phyloP scores from a whole-genome alignment of 192 early-diverging fungal genomes.

The Allomyces macrogynus region DNA sequence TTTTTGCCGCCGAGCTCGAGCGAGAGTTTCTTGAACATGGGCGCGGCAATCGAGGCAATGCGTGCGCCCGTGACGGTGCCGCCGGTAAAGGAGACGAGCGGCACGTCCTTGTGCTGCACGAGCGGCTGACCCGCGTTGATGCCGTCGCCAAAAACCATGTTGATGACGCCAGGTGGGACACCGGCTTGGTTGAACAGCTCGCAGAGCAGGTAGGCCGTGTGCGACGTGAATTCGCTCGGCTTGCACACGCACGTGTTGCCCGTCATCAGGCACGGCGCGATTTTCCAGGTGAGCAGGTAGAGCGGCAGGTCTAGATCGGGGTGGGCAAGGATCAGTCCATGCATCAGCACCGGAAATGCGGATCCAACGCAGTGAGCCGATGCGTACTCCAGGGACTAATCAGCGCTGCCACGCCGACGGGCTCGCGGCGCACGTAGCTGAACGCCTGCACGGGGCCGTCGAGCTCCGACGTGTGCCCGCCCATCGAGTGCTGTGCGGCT shows the following conservation, averaged over 20 bases:
- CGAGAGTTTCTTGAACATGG: conserved; percentile 51
- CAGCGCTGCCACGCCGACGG: conserved; percentile 48
- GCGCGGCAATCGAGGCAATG: conserved; percentile 36
- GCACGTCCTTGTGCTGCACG: conserved; percentile 41
- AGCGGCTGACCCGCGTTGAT: conserved; percentile 43
- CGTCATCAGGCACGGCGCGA: conserved; percentile 53
- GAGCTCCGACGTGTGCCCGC: conserved; percentile 1
- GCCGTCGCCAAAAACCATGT: conserved; percentile 60
- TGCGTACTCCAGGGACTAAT: conserved; percentile 62
- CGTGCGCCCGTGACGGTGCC: conserved; percentile 41
- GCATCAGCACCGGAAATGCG: too few species aligned
- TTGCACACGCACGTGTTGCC: conserved; percentile 63
- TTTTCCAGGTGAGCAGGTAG: conserved; percentile 55
- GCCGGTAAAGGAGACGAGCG: conserved; percentile 59
- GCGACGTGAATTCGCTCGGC: conserved; percentile 47
- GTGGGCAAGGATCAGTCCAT: too few species aligned
- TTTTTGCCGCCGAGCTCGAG: conserved; percentile 77
- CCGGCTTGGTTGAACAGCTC: conserved; percentile 46
- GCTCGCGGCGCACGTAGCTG: conserved; percentile 34
- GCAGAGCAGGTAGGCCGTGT: conserved; percentile 40
- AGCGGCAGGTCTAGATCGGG: conserved; percentile 17
- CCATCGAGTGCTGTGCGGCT: conserved; percentile 28
- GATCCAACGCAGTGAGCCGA: too few species aligned
- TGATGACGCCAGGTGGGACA: conserved; percentile 59
- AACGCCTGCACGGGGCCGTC: conserved; percentile 22